Conservation (phyloP, 495 filamentous ascomycete genomes). For the Hyaloscypha variabilis region DNA sequence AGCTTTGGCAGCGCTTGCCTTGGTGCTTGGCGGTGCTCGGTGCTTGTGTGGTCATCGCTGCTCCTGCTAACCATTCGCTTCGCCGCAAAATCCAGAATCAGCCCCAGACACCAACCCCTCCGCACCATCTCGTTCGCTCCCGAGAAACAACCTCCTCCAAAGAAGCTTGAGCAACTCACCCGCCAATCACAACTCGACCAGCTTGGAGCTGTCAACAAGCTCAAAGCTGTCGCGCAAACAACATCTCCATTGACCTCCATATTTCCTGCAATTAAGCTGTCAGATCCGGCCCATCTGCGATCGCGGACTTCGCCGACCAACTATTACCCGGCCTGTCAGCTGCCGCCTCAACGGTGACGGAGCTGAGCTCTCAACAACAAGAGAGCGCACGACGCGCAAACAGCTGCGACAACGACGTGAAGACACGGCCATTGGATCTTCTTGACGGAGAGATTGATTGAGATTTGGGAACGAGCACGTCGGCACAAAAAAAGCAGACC, state of each 20-base stretch:
- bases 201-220: conserved; percentile 23
- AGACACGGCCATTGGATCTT: neutral
- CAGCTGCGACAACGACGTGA: neutral
- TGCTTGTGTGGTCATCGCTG: too few relatives aligned
- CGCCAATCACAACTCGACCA: conserved; percentile 21
- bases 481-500: conserved; percentile 7
- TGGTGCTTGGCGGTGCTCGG: too few relatives aligned
- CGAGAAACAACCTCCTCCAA: conserved; percentile 4
- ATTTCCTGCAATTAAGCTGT: neutral
- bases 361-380: neutral
- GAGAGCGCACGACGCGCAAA: neutral
- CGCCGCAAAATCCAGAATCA: neutral
- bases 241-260: neutral
- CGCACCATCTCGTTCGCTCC: conserved; percentile 8
- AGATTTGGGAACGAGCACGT: neutral
- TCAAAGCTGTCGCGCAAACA: conserved; percentile 6
- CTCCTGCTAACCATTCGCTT: neutral
- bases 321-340: conserved; percentile 19
- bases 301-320: neutral
- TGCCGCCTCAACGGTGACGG: conserved; percentile 5
- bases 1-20: neutral
- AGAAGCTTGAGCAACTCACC: neutral
- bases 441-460: neutral
- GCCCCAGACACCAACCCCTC: neutral
- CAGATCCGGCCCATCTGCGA: conserved; percentile 3